A percentile compares a stretch with the other conserved stretches of the same genome.
Conservation (phyloP, 2,329 filamentous ascomycete genomes). For the Harringtonia lauricola region DNA sequence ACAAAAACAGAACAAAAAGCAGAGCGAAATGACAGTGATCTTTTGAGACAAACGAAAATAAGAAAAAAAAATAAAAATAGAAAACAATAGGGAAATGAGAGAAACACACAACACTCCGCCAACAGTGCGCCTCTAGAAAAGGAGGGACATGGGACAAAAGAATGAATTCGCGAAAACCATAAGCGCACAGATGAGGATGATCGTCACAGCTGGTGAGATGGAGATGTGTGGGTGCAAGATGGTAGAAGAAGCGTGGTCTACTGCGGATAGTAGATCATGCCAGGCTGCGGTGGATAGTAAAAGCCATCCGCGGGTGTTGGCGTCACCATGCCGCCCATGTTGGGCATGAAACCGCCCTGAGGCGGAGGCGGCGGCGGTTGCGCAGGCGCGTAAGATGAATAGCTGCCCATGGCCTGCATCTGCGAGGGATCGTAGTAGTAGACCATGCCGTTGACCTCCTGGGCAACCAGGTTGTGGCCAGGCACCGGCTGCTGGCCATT, state of each 20-base stretch:
- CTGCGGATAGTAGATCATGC: conserved; percentile 53
- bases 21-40: too few species aligned
- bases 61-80: too few species aligned
- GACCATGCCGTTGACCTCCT: conserved; percentile 91
- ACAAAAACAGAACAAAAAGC: conserved; percentile 12
- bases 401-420: conserved; percentile 41
- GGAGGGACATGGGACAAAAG: not conserved
- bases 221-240: too few species aligned
- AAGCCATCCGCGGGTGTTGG: conserved; percentile 50
- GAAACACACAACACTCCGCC: conserved; percentile 4
- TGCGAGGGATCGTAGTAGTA: conserved; percentile 87
- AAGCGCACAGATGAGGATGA: not conserved
- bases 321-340: conserved; percentile 59
- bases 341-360: conserved; percentile 39
- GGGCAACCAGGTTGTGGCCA: conserved; percentile 53
- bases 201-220: too few species aligned
- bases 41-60: too few species aligned
- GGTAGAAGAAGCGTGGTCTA: too few species aligned
- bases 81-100: conserved; percentile 2
- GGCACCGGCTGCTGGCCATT: conserved; percentile 37
- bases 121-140: not conserved
- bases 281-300: conserved; percentile 53
- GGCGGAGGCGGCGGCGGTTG: conserved; percentile 19
- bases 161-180: conserved; percentile 8
- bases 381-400: conserved; percentile 32